Conservation (phyloP, 768 basidiomycete species). For the Rhodotorula kratochvilovae region DNA sequence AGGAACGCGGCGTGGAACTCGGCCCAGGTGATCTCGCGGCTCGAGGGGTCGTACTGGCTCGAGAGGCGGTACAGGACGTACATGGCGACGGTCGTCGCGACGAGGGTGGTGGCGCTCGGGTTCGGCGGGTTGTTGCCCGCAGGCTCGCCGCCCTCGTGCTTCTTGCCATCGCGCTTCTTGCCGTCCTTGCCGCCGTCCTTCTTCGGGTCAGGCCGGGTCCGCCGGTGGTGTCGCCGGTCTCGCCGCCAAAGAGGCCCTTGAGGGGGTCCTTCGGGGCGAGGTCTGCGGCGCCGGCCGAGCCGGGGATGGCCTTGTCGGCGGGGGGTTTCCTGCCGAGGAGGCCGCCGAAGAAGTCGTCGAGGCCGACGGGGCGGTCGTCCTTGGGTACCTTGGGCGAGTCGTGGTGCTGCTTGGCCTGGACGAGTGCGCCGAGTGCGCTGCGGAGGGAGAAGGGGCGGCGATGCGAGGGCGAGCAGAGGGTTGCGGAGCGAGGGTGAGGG, state of each 20-base stretch:
- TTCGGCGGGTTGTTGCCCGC: conserved; percentile 11
- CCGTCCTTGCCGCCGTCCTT: conserved; percentile 8
- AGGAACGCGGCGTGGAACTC: conserved; percentile 97
- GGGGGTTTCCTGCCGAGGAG: conserved; percentile 18
- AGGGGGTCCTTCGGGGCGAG: conserved; percentile 20
- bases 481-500: background rate
- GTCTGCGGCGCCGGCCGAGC: conserved; percentile 17
- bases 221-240: conserved; percentile 14
- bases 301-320: conserved; percentile 15
- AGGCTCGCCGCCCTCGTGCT: conserved; percentile 5
- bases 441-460: conserved; percentile 13
- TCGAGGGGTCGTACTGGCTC: conserved; percentile 32
- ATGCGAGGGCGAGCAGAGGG: background rate
- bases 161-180: conserved; percentile 9
- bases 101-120: conserved; percentile 19
- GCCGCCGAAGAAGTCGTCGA: conserved; percentile 43
- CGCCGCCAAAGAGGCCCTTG: conserved; percentile 9
- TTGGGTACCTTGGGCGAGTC: background rate
- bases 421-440: background rate
- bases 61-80: conserved; percentile 41
- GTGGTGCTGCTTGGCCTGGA: background rate
- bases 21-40: conserved; percentile 96
- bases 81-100: conserved; percentile 35
- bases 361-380: conserved; percentile 19
- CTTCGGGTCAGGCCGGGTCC: conserved; percentile 20